Evolutionary conservation across 2,329 filamentous ascomycete species (phyloP), one percentile per base, ranked within the genome.

Genomic region (Neonectria hederae): DNA sequence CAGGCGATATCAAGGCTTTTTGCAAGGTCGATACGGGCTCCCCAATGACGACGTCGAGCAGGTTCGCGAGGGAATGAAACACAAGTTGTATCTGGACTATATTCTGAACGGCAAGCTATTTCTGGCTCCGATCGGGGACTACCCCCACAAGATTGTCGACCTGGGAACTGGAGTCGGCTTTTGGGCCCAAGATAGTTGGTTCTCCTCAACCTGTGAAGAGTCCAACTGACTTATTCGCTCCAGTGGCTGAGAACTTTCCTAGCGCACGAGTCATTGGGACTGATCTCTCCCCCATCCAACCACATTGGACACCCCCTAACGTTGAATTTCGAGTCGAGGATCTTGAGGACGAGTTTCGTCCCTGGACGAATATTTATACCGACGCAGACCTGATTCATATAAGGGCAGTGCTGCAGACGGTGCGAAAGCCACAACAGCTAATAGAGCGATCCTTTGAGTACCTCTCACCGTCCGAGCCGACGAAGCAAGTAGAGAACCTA

Each of bases 111-210:
- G 80, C 38, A 76, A 77, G 26, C 73, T 83, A 11, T 81, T 78
- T 59, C 61, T 82, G 0, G 78, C 83, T 1, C 83, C 83, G 6
- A 78, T 86, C 19, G 80, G 78, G 21, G 71, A 78, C 24, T 73
- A 76, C 22, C 82, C 82, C 2, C 83, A 85, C 52, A 84, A 82
- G 66, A 83, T 86, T 62, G 74, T 85, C 38, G 83, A 86, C 63
- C 70, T 85, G 17, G 84, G 83, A 26, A 85, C 83, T 5, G 84
- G 83, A 6, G 82, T 81, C 32, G 83, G 83, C 28, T 79, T 87
- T 45, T 89, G 87, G 87, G 86, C 86, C 2, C 82, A 87, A 57
- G 83, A 84, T 68, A 76, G 83, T 84, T 69, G 40, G 78, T 75
- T 19, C 19, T 26, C 59, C 56, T 49, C 13, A 5, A 21, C 24